Base-by-base conservation (phyloP, 2,329 filamentous ascomycete genomes). In the Pseudogymnoascus sp. region DNA sequence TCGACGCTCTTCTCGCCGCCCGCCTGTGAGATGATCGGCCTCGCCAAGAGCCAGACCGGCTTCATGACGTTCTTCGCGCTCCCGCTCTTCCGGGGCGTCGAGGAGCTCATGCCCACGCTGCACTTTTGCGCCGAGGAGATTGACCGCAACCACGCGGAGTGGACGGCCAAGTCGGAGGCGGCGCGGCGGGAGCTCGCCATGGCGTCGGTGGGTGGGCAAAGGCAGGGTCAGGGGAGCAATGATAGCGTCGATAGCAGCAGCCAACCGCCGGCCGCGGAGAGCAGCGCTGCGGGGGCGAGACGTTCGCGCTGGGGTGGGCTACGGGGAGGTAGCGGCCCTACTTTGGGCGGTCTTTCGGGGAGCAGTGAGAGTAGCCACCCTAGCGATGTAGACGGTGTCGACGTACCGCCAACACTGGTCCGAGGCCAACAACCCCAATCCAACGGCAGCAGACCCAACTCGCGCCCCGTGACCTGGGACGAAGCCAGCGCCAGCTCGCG, bases 21-120 rank as follows among this genome's bases (percentile, higher is more conserved):
- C 43, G 87, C 91, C 65, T 90, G 93, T 70, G 93, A 97, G 70
- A 81, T 90, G 34, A 80, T 92, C 67, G 93, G 93, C 63, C 82
- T 97, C 62, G 90, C 87, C 67, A 92, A 90, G 69, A 90, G 92
- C 6, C 95, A 99, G 76, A 89, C 97, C 63, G 89, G 91, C 23
- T 99, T 99, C 77, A 97, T 98, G 90, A 95, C 92, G 68, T 85
- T 97, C 71, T 98, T 98, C 75, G 95, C 93, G 14, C 86, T 93
- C 60, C 95, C 95, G 1, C 82, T 99, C 0, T 99, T 99, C 73
- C 87, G 92, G 73, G 90, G 90, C 6, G 88, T 98, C 6, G 87
- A 90, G 31, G 90, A 96, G 70, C 84, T 98, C 37, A 83, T 98
- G 72, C 93, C 95, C 1, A 85, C 84, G 21, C 90, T 98, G 86